Evolutionary conservation across 495 filamentous ascomycete genomes (phyloP), one percentile per base, ranked within the genome.

Genomic region (Apiosordaria backusii): DNA sequence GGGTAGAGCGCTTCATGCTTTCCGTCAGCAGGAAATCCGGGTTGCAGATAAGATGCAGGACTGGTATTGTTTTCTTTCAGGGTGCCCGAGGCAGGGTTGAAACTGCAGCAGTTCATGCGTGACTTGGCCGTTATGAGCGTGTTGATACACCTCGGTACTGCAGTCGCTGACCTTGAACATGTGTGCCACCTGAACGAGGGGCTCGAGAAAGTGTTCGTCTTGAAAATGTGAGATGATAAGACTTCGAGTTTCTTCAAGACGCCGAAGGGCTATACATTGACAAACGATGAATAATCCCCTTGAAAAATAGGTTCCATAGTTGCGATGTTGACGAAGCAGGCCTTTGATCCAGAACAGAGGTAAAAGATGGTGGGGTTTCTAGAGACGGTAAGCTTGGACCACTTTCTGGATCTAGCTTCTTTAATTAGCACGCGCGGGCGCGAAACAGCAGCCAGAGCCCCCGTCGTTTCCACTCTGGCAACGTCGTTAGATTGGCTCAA

Each of bases 101-200:
- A 75, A 73, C 73, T 71, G 68, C 57, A 64, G 65, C 54, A 57
- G 63, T 73, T 75, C 62, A 75, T 75, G 73, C 72, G 60, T 45
- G 35, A 45, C 35, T 45, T 45, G 35, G 35, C 35, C 35, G 10
- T 45, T 15, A 45, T 2, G 10, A 45, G 13, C 7, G 35, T 9
- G 6, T 45, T 45, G 35, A 45, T 45, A 45, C 35, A 45, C 35
- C 35, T 9, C 5, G 35, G 35, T 15, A n/a, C n/a, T n/a, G n/a
- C n/a, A n/a, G n/a, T n/a, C n/a, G n/a, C 35, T 45, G 5, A 13
- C 2, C 9, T 18, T 45, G 35, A 7, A 45, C 35, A 45, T 45
- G 35, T 45, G 35, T 45, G 35, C 9, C 35, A 45, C 35, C 16
- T 45, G 5, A 13, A n/a, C n/a, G n/a, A 13, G 35, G 35, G 35